Evolutionary conservation across 345 rosid genomes (phyloP).

Genomic region (Toxicodendron radicans): DNA sequence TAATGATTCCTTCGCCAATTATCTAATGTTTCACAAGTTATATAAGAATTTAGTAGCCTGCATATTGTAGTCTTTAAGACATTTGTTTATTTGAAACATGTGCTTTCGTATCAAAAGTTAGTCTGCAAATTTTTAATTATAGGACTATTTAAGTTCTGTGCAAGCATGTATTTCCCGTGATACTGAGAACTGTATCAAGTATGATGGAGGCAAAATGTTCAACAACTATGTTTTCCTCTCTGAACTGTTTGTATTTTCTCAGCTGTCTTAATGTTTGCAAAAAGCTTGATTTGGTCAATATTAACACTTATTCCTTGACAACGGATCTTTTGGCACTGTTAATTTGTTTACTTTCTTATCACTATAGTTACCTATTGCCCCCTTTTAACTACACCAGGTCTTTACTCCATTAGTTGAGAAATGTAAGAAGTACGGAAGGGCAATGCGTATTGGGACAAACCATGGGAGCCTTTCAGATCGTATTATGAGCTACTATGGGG

Average conservation of each 20-base stretch:
- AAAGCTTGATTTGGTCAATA: neutral
- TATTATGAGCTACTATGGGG: conserved; percentile 97
- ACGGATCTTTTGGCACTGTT: neutral
- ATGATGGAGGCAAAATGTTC: neutral
- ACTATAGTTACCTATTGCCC: conserved; percentile 7
- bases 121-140: neutral
- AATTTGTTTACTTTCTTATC: conserved; percentile 5
- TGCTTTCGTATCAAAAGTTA: neutral
- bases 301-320: neutral
- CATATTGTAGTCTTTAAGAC: neutral
- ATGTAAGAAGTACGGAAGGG: conserved; percentile 96
- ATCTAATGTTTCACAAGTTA: neutral
- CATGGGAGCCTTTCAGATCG: conserved; percentile 99
- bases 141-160: neutral
- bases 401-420: conserved; percentile 97
- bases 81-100: neutral
- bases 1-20: neutral
- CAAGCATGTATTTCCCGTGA: neutral
- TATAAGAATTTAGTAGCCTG: no score
- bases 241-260: neutral
- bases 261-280: conserved; percentile 10
- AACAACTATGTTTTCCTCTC: neutral
- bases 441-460: conserved; percentile 98
- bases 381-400: conserved; percentile 42
- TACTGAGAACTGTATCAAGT: neutral